Percentiles rank a stretch among this genome's conserved stretches.
These are phyloP conservation scores for Talaromyces sp. DNA, from an alignment of 2,329 filamentous ascomycete genomes.

Conservation along the genomic window DNA sequence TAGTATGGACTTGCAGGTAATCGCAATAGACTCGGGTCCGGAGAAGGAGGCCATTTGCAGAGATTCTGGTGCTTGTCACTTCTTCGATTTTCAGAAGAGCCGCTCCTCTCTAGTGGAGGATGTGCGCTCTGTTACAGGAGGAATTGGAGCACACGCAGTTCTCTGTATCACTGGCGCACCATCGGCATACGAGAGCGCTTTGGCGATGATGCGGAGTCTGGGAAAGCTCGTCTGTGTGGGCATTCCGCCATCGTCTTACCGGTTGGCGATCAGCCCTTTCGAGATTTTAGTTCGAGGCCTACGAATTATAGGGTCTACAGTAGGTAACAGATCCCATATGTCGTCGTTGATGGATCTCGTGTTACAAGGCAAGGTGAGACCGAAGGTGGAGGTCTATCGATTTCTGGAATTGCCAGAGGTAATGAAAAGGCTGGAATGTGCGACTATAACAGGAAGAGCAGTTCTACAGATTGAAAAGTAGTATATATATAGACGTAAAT, in stretches of 20 bases:
- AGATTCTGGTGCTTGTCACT: neutral
- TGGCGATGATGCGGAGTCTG: conserved; percentile 4
- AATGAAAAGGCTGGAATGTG: neutral
- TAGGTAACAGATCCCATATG: neutral
- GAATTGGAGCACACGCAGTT: conserved; percentile 9
- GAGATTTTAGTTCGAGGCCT: neutral
- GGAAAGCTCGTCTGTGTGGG: conserved; percentile 8
- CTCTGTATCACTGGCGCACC: conserved; percentile 6
- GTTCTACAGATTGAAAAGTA: neutral
- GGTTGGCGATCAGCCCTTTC: neutral
- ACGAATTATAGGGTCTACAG: neutral
- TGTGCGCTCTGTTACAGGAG: neutral
- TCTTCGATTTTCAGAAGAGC: neutral
- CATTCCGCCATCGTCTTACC: neutral
- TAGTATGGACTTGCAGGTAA: neutral
- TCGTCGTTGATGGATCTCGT: neutral
- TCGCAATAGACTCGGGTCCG: neutral
- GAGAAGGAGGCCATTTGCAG: neutral
- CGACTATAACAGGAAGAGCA: neutral
- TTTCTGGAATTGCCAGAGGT: neutral
- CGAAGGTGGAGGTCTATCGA: neutral
- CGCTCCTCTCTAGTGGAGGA: neutral
- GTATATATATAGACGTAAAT: neutral
- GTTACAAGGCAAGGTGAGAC: neutral
- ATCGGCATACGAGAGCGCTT: conserved; percentile 5